Base-by-base conservation (phyloP, 164 flowering plant genomes). In the Pachysandra terminalis region DNA sequence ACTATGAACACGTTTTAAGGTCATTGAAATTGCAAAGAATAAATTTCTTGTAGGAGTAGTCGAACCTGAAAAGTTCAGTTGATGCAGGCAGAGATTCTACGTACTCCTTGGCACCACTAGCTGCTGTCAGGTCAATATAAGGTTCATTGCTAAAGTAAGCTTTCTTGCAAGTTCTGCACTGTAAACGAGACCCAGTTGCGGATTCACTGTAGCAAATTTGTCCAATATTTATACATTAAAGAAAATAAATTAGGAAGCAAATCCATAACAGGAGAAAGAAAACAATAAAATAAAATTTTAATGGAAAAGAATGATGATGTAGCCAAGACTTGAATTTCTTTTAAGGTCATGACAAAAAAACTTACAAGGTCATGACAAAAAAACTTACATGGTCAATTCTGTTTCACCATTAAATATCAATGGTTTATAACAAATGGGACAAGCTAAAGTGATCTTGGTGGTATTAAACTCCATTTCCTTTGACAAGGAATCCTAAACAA, bases 21-120 rank as follows among this genome's bases (percentile, higher is more conserved):
- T 45, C 51, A 45, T 32, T 3, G 7, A 45, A 5, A 5, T 45
- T 1, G 51, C 51, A 45, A 45, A 45, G 51, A 10, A 45, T 15
- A 45, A 45, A 45, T 27, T 1, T 58, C 22, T 9, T 5, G 26
- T 58, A 63, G 19, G 28, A 37, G 41, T 49, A 26, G 12, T 26
- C 64, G 9, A 41, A 89, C 97, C 94, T 89, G 81, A 93, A 93
- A 65, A 93, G 5, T 80, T 89, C 92, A 0, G 94, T 83, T 54
- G 87, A 76, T 56, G 65, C 61, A 0, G 94, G 87, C 79, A 71
- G 68, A 28, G 76, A 25, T 74, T 85, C 94, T 51, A 70, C 81
- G 68, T 84, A 86, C 59, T 73, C 77, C 77, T 81, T 88, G 68
- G 88, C 68, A 22, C 87, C 90, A 75, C 87, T 79, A 61, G 84